Base-by-base conservation (phyloP, 1,284 basidiomycete genomes). In the Trichosporon sp. region DNA sequence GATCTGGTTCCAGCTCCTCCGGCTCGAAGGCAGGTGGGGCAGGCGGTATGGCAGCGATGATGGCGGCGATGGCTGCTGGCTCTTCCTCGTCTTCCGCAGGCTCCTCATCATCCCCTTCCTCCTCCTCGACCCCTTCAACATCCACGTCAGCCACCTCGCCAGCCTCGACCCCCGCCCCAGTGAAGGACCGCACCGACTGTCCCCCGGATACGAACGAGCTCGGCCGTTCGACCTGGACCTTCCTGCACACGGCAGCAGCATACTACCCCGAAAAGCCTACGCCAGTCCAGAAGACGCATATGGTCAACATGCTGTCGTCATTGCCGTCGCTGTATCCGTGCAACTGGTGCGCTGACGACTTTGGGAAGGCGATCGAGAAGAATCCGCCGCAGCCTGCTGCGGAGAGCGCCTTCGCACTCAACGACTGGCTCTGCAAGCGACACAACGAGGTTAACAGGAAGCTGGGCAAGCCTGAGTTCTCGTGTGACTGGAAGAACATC, bases 161-260 rank as follows among this genome's bases (percentile, higher is more conserved):
- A 16, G 25, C 33, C 32, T 34, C 29, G 74, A 56, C 82, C 33
- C 82, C 83, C 1, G 76, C 80, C n/a, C n/a, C 27, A 16, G 2
- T 21, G 49, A n/a, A 29, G 14, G 81, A 84, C 54, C 85, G 86
- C 2, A 81, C 82, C 25, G 82, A 90, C 66, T 96, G 94, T 74
- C 94, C 94, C 11, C 87, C 92, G 0, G 93, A 96, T 78, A 88
- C 89, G 52, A 90, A 92, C 71, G 83, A 86, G 63, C 87, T 97
- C 44, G 94, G 94, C 5, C 86, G 87, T 59, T 89, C 94, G 57
- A 95, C 94, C 3, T 97, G 94, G 94, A 90, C 92, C 19, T 96
- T 97, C 85, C 84, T 97, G 36, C 94, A 97, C 77, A 89, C 92
- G 1, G 89, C 93, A 3, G 92, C 92, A 0, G 91, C 94, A 16